Base-by-base conservation (phyloP, 495 filamentous ascomycete species). In the Trypethelium eluteriae region DNA sequence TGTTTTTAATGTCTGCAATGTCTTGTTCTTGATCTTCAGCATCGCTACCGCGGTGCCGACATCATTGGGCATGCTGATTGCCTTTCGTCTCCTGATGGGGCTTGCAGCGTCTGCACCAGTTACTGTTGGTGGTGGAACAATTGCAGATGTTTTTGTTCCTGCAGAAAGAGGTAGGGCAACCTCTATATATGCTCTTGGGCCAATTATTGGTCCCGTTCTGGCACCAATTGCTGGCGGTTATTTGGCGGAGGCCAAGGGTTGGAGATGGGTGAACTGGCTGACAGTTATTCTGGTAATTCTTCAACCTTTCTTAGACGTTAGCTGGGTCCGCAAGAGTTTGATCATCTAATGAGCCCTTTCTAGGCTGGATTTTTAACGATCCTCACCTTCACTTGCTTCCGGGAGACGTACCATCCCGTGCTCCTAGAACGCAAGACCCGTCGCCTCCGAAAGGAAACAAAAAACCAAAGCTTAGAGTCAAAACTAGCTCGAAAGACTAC, bases 1-100 rank as follows among this genome's bases (percentile, higher is more conserved):
- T 86, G 56, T 84, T 53, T 85, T 85, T 66, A 72, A 82, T 50
- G 67, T 71, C 25, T 81, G 76, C 70, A 83, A 81, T 71, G 16
- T 74, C 25, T 73, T 82, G 39, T 77, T 73, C 59, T 36, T 72
- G 2, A 39, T 53, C 46, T 75, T 76, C 66, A 74, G 65, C 18
- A 67, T 77, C 39, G 74, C 66, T 0, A 76, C 73, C 59, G 75
- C 76, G n/a, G 9, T 73, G 11, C 64, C 68, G 71, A 62, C 64
- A 3, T 71, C 9, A 25, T 25, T 25, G 25, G 64, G 34, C 41
- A 67, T 49, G 38, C 62, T 77, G 3, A 68, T 77, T 39, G 73
- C 56, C 2, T 73, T 77, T 35, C 72, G 75, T 2, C 68, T 78
- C 18, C 35, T 78, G 9, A 39, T 63, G 12, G 74, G 76, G 10